Conservation (phyloP, 163 green algal genomes). For the Scenedesmus sp. region DNA sequence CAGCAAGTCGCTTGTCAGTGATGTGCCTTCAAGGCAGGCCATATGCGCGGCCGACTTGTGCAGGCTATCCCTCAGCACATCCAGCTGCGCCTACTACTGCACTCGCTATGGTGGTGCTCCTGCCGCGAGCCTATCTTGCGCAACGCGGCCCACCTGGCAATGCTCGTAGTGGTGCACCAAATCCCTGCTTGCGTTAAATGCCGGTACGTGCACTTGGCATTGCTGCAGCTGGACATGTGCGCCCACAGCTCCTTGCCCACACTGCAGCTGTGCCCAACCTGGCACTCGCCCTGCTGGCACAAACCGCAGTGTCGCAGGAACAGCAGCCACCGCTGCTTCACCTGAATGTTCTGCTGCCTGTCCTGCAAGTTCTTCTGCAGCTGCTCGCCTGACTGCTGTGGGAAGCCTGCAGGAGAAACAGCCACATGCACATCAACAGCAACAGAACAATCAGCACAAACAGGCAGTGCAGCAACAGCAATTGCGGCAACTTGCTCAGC, state of each 20-base stretch:
- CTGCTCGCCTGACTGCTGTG: constrained; percentile 30
- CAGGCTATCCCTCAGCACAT: no score
- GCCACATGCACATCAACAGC: neutral
- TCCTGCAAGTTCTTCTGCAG: constrained; percentile 55
- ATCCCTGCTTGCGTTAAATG: constrained; percentile 84
- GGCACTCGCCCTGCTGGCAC: constrained; percentile 82
- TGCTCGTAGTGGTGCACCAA: constrained; percentile 96
- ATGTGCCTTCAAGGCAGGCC: neutral
- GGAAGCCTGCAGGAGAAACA: constrained; percentile 13
- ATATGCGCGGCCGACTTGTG: no score
- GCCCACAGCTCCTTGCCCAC: constrained; percentile 93
- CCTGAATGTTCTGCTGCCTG: constrained; percentile 69
- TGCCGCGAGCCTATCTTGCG: no score
- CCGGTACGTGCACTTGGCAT: constrained; percentile 86
- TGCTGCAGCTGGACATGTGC: constrained; percentile 91
- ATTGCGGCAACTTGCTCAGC: neutral
- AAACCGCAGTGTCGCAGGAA: constrained; percentile 96
- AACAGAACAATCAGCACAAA: neutral
- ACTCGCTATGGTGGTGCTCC: neutral
- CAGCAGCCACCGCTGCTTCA: constrained; percentile 88
- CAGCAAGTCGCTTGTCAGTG: neutral
- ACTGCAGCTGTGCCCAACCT: constrained; percentile 84
- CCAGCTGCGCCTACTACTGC: neutral
- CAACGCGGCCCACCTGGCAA: constrained; percentile 66
- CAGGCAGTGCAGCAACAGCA: neutral